Percentiles rank a stretch among this genome's conserved stretches.
These are phyloP conservation scores for Wallacemonas sp. DNA, from an alignment of 208 protist genomes.

Conservation along the genomic window DNA sequence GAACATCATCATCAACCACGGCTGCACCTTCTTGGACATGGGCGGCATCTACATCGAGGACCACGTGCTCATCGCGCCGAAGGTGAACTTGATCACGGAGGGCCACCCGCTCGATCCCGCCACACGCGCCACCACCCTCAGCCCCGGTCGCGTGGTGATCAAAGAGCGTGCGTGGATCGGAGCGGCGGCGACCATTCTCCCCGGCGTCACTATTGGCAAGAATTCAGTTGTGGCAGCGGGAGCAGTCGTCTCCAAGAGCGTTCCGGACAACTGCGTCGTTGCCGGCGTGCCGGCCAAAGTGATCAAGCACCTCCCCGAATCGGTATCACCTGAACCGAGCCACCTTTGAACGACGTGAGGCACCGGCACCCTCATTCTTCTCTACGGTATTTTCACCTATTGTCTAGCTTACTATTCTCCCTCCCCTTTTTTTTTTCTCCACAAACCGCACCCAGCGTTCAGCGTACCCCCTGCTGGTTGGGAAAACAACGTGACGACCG, in stretches of 20 bases:
- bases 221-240: conserved; percentile 70
- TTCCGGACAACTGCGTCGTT: conserved; percentile 71
- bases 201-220: conserved; percentile 78
- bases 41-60: conserved; percentile 59
- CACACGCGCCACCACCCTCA: conserved; percentile 22
- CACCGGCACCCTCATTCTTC: too few relatives aligned
- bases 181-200: conserved; percentile 37
- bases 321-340: background rate
- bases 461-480: too few relatives aligned
- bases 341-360: too few relatives aligned
- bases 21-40: conserved; percentile 69
- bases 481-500: too few relatives aligned
- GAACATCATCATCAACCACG: conserved; percentile 63
- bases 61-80: conserved; percentile 48
- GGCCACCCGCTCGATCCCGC: conserved; percentile 65
- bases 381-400: background rate
- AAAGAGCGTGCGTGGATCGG: conserved; percentile 68
- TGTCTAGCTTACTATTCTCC: background rate
- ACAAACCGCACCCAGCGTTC: too few relatives aligned
- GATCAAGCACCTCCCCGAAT: conserved; percentile 15
- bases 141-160: conserved; percentile 38
- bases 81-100: conserved; percentile 68
- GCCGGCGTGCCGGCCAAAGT: conserved; percentile 74
- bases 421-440: background rate
- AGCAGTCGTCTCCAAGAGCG: conserved; percentile 73